Evolutionary conservation across 192 early-diverging fungal species (phyloP).

Genomic region (Coemansia sp.): DNA sequence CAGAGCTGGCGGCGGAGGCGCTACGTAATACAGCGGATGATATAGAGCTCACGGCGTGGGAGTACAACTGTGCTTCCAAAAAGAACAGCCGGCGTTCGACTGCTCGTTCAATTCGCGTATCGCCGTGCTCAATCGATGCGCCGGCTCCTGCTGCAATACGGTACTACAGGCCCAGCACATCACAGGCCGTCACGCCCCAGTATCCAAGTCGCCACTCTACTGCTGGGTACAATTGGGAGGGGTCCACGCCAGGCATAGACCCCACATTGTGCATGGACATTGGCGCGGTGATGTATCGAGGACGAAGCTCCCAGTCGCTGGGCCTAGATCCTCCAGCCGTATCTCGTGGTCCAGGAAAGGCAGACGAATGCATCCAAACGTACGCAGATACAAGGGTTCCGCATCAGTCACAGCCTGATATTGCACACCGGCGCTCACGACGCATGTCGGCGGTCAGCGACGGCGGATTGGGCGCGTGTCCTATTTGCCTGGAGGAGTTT

Average conservation of each 20-base stretch:
- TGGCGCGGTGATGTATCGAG: constrained; percentile 24
- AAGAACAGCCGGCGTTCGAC: not conserved
- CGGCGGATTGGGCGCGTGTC: constrained; percentile 53
- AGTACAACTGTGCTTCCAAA: not conserved
- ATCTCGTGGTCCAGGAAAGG: not conserved
- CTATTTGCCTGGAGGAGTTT: constrained; percentile 70
- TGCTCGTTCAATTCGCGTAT: not conserved
- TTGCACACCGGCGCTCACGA: constrained; percentile 14
- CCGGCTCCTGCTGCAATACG: constrained; percentile 27
- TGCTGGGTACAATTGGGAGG: constrained; percentile 12
- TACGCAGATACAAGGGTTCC: constrained; percentile 13
- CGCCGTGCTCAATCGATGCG: constrained; percentile 9
- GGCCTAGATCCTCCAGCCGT: constrained; percentile 16
- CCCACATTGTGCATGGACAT: not conserved
- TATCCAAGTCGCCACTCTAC: not conserved
- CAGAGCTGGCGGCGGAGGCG: not conserved
- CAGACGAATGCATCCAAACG: not conserved
- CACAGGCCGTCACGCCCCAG: constrained; percentile 18
- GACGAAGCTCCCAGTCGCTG: constrained; percentile 27
- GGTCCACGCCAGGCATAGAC: not conserved
- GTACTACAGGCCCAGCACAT: constrained; percentile 15
- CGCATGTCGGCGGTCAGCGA: constrained; percentile 15
- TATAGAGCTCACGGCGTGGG: constrained; percentile 9
- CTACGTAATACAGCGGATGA: constrained; percentile 1
- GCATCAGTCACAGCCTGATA: constrained; percentile 36